Evolutionary conservation across 345 rosid species (phyloP).

Genomic region (Eucalyptus curtisii): DNA sequence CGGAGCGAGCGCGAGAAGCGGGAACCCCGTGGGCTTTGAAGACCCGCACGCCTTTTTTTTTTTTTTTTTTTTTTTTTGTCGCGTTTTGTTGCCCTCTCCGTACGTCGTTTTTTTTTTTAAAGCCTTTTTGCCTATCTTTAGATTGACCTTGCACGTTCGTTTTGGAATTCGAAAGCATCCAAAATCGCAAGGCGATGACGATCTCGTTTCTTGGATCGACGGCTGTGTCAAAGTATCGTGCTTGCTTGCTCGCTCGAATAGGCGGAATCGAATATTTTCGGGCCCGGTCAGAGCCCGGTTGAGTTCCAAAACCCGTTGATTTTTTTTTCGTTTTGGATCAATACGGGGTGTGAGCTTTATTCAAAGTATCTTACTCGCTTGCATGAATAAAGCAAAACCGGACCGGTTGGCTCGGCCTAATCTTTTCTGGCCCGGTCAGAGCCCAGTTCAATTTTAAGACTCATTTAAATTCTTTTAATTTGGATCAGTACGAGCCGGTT

Average conservation of each 20-base stretch:
- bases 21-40: slow-evolving; percentile 25
- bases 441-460: background rate
- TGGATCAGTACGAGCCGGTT: background rate
- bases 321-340: background rate
- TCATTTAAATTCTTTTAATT: background rate
- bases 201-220: background rate
- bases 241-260: background rate
- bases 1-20: slow-evolving; percentile 30
- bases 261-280: too few relatives aligned
- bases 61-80: background rate
- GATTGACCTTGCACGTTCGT: background rate
- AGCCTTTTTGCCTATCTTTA: background rate
- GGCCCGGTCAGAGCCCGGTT: too few relatives aligned
- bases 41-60: too few relatives aligned
- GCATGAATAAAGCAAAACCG: background rate
- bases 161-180: background rate
- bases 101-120: background rate
- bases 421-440: background rate
- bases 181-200: background rate
- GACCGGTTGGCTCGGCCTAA: background rate
- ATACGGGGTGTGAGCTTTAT: too few relatives aligned
- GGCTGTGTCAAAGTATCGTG: background rate
- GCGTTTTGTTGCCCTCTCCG: background rate
- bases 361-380: too few relatives aligned
- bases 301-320: too few relatives aligned